phyloP scores from a whole-genome alignment of 768 basidiomycete genomes.

The Termitomyces sp. region DNA sequence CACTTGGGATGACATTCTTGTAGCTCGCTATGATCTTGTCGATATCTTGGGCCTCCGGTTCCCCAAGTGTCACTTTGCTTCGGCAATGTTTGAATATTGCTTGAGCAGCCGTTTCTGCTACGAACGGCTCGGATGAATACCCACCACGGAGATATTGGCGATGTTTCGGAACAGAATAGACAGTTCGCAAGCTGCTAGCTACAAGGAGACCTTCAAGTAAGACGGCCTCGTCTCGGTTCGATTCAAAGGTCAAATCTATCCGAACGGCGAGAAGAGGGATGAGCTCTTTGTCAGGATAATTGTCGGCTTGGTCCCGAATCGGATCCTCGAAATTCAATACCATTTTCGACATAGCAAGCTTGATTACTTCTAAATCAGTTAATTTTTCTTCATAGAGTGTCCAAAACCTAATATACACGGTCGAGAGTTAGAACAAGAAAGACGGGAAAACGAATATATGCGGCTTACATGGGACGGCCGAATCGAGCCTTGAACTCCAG shows the following conservation, averaged over 20 bases:
- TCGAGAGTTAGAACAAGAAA: neutral
- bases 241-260: neutral
- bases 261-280: neutral
- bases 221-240: neutral
- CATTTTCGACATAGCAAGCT: neutral
- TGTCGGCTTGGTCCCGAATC: neutral
- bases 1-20: neutral
- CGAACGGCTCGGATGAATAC: conserved; percentile 1
- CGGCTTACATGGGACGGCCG: neutral
- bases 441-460: neutral
- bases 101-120: neutral
- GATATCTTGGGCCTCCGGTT: neutral
- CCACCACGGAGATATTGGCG: conserved; percentile 1
- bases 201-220: neutral
- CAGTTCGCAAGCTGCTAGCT: neutral
- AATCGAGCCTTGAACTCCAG: neutral
- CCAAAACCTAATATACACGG: neutral
- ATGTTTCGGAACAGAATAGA: neutral
- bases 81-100: neutral
- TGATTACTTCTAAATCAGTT: neutral
- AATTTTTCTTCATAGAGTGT: neutral
- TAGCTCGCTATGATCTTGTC: neutral
- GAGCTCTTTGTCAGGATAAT: neutral
- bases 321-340: neutral
- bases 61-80: no score